Conservation (phyloP, 768 basidiomycete genomes). For the Chalciporus sphaerocephalus region DNA sequence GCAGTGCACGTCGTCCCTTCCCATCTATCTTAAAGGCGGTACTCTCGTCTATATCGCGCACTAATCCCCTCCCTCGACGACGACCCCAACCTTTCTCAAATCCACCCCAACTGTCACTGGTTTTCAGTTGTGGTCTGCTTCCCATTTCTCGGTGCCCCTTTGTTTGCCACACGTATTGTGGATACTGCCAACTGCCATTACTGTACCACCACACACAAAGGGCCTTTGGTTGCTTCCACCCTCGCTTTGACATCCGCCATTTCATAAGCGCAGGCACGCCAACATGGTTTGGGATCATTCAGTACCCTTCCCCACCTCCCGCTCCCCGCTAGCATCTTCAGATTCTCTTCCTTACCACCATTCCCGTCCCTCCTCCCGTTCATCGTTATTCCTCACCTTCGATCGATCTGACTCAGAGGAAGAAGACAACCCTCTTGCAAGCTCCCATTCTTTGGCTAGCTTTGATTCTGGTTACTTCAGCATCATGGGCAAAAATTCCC, state of each 20-base stretch:
- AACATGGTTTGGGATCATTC: conserved; percentile 18
- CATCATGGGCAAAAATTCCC: conserved; percentile 22
- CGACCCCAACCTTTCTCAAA: too few species aligned
- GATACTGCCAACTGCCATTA: neutral
- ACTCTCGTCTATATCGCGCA: conserved; percentile 5
- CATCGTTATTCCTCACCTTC: conserved; percentile 13
- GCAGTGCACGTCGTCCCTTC: neutral
- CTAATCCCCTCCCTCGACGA: conserved; percentile 1
- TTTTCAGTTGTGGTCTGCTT: conserved; percentile 2
- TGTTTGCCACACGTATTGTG: conserved; percentile 12
- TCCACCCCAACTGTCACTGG: neutral
- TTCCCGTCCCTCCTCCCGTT: conserved; percentile 16
- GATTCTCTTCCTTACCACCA: conserved; percentile 10
- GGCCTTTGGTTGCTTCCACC: conserved; percentile 15
- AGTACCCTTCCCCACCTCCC: conserved; percentile 13
- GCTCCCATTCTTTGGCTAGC: conserved; percentile 20
- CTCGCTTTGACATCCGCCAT: conserved; percentile 20
- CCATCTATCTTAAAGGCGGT: conserved; percentile 3
- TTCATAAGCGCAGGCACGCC: conserved; percentile 9
- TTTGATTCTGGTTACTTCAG: conserved; percentile 30
- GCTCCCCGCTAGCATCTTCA: conserved; percentile 12
- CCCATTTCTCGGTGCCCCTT: conserved; percentile 13
- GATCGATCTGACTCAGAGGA: conserved; percentile 1
- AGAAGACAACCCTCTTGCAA: conserved; percentile 7
- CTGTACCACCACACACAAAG: conserved; percentile 27